These are phyloP conservation scores for Phyllosticta citribraziliensis DNA, from an alignment of 2,329 filamentous ascomycete genomes.

Conservation along the genomic window DNA sequence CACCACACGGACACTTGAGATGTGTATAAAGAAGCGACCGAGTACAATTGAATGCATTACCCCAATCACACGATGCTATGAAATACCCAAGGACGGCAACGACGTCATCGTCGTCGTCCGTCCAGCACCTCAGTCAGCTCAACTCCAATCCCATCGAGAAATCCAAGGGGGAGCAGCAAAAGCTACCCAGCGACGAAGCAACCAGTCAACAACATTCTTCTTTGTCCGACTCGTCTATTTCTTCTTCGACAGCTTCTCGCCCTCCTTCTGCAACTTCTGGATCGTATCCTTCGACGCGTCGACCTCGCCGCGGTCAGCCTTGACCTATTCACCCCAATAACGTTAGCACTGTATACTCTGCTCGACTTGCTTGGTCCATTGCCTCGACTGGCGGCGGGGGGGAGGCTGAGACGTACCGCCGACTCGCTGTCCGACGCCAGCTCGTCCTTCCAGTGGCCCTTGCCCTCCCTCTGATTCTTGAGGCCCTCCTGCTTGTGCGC, in stretches of 20 bases:
- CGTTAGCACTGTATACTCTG: background rate
- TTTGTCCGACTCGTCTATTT: background rate
- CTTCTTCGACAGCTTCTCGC: slow-evolving; percentile 27
- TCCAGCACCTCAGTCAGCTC: background rate
- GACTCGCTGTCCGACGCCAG: slow-evolving; percentile 31
- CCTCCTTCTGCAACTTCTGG: slow-evolving; percentile 35
- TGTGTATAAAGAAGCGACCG: too few relatives aligned
- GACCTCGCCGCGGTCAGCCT: slow-evolving; percentile 35
- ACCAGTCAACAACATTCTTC: too few relatives aligned
- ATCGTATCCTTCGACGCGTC: slow-evolving; percentile 34
- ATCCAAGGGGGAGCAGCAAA: background rate
- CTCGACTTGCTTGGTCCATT: background rate
- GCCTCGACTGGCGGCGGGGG: too few relatives aligned
- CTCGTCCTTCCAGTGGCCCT: slow-evolving; percentile 35
- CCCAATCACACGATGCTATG: too few relatives aligned
- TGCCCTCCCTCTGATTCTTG: slow-evolving; percentile 32
- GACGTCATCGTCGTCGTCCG: too few relatives aligned
- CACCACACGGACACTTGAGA: too few relatives aligned
- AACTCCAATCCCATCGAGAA: background rate
- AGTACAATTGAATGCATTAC: too few relatives aligned
- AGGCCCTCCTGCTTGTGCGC: slow-evolving; percentile 35
- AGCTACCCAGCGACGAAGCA: too few relatives aligned
- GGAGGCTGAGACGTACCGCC: slow-evolving; percentile 9
- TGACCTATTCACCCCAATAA: slow-evolving; percentile 20
- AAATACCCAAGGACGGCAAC: too few relatives aligned